A percentile compares a stretch with the other conserved stretches of the same genome.
phyloP scores from a whole-genome alignment of 352 stramenopile genomes.

The Phytophthora chlamydospora region DNA sequence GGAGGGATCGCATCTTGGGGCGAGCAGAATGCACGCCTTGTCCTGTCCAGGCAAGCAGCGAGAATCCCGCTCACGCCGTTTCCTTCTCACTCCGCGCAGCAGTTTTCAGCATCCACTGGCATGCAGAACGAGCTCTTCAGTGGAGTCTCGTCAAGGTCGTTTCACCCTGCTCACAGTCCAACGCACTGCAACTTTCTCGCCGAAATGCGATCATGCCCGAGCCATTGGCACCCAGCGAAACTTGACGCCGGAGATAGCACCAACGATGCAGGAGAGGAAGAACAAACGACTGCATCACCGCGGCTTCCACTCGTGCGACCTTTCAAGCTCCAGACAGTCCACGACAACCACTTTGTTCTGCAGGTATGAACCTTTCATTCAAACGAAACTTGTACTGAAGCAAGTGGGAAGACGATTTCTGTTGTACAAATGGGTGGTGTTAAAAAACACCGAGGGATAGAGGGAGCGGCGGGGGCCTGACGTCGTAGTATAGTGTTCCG shows the following conservation, averaged over 20 bases:
- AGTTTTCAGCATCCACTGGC: conserved; percentile 20
- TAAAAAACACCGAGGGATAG: conserved; percentile 87
- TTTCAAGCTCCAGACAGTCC: too few relatives aligned
- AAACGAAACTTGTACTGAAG: too few relatives aligned
- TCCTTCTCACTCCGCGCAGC: conserved; percentile 9
- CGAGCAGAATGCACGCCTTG: background rate
- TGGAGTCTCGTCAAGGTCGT: background rate
- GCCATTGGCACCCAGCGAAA: conserved; percentile 1
- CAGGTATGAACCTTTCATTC: too few relatives aligned
- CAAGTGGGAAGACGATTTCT: conserved; percentile 37
- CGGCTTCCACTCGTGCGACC: too few relatives aligned
- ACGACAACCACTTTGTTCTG: too few relatives aligned
- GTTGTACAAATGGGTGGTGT: conserved; percentile 71
- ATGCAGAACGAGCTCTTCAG: conserved; percentile 1
- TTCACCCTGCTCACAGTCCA: conserved; percentile 18
- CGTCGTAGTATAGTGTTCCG: background rate
- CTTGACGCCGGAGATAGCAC: too few relatives aligned
- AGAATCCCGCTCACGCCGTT: conserved; percentile 1
- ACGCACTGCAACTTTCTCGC: conserved; percentile 13
- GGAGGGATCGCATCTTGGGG: background rate
- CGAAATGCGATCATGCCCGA: conserved; percentile 16
- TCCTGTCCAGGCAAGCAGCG: background rate
- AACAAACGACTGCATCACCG: too few relatives aligned
- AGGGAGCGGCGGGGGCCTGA: conserved; percentile 6
- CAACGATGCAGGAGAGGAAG: too few relatives aligned